Conservation (phyloP, 2,329 filamentous ascomycete species). For the Fusarium tupiense region DNA sequence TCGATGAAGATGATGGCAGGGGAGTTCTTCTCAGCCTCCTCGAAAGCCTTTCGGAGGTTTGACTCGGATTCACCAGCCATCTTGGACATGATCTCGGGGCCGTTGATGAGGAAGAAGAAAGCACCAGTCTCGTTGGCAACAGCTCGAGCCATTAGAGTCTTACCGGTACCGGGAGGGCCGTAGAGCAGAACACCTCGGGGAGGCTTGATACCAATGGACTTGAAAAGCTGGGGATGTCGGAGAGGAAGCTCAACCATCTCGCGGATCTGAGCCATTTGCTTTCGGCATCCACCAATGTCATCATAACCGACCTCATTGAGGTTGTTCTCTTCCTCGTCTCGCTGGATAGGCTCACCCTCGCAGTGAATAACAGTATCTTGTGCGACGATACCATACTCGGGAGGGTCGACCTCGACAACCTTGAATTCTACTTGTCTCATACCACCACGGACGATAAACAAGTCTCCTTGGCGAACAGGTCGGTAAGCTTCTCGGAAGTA, state of each 20-base stretch:
- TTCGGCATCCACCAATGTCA: slow-evolving; percentile 98
- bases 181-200: slow-evolving; percentile 97
- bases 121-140: slow-evolving; percentile 99
- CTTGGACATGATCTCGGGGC: slow-evolving; percentile 99
- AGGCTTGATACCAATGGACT: slow-evolving; percentile 99
- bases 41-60: slow-evolving; percentile 98
- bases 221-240: slow-evolving; percentile 98
- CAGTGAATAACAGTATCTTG: slow-evolving; percentile 99
- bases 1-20: slow-evolving; percentile 99
- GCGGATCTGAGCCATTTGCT: slow-evolving; percentile 99
- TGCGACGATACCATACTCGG: slow-evolving; percentile 98
- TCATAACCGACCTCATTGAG: slow-evolving; percentile 99
- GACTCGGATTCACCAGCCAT: slow-evolving; percentile 99
- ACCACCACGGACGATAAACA: slow-evolving; percentile 96
- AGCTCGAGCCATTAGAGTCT: slow-evolving; percentile 98
- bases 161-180: slow-evolving; percentile 98
- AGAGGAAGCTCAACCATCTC: slow-evolving; percentile 98
- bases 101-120: slow-evolving; percentile 99
- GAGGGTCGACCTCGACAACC: slow-evolving; percentile 97
- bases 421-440: slow-evolving; percentile 99
- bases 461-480: slow-evolving; percentile 94
- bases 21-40: slow-evolving; percentile 99
- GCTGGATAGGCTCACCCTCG: slow-evolving; percentile 89
- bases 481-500: slow-evolving; percentile 99
- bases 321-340: slow-evolving; percentile 99